Evolutionary conservation across 495 filamentous ascomycete genomes (phyloP).

Genomic region (Trichocladium antarcticum): DNA sequence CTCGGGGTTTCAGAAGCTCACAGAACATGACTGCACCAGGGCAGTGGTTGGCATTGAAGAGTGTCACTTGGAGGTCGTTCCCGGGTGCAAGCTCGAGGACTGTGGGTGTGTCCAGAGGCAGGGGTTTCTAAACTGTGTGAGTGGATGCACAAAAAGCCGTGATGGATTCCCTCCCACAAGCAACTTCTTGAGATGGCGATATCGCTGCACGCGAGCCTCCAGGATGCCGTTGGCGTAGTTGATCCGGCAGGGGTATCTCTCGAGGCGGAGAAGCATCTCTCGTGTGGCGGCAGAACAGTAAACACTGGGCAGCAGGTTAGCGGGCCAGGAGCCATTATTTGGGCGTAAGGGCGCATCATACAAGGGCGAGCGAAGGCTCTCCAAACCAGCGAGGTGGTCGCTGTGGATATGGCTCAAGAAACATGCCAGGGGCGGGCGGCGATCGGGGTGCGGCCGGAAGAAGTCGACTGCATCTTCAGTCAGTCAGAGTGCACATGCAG

Average conservation of each 20-base stretch:
- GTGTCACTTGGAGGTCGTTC: slow-evolving; percentile 61
- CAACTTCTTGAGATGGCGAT: slow-evolving; percentile 62
- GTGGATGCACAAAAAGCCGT: slow-evolving; percentile 8
- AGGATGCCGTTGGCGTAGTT: slow-evolving; percentile 70
- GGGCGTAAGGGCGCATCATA: slow-evolving; percentile 17
- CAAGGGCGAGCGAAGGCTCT: slow-evolving; percentile 64
- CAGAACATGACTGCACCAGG: slow-evolving; percentile 83
- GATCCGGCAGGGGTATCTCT: slow-evolving; percentile 66
- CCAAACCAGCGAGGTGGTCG: slow-evolving; percentile 78
- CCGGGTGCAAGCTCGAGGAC: slow-evolving; percentile 60
- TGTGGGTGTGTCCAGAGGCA: slow-evolving; percentile 76
- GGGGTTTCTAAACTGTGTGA: slow-evolving; percentile 49
- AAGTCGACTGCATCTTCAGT: slow-evolving; percentile 54
- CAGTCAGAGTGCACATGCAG: neutral
- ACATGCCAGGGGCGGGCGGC: slow-evolving; percentile 61
- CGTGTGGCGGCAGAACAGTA: slow-evolving; percentile 82
- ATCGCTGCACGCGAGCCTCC: slow-evolving; percentile 55
- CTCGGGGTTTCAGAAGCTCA: slow-evolving; percentile 11
- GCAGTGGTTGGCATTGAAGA: slow-evolving; percentile 91
- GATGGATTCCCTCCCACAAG: slow-evolving; percentile 32
- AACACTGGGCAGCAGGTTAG: slow-evolving; percentile 35
- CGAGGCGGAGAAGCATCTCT: slow-evolving; percentile 64
- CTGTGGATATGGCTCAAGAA: slow-evolving; percentile 92
- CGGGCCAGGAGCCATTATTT: too few relatives aligned
- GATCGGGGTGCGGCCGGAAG: slow-evolving; percentile 52